Percentiles rank a stretch among this genome's conserved stretches.
Evolutionary conservation across 2,329 filamentous ascomycete species (phyloP).

Genomic region (Lasiodiplodia gonubiensis): DNA sequence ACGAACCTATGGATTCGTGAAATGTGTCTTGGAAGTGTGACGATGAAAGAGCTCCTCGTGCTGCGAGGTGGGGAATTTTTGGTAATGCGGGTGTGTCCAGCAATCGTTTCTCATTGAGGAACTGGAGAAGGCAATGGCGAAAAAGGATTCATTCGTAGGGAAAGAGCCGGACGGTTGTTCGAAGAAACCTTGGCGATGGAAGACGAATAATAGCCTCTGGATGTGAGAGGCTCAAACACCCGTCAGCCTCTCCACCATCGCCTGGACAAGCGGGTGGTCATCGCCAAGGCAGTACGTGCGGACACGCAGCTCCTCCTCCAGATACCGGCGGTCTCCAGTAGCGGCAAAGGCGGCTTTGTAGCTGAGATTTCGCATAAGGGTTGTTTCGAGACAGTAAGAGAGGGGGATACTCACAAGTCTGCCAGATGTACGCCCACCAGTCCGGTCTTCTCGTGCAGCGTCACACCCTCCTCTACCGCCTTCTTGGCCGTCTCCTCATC

Average conservation of each 20-base stretch:
- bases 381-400: too few species aligned
- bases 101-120: too few species aligned
- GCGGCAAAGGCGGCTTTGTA: not conserved
- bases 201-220: not conserved
- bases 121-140: constrained; percentile 31
- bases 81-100: not conserved
- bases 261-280: constrained; percentile 1
- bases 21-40: not conserved
- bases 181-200: not conserved
- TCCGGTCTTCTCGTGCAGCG: not conserved
- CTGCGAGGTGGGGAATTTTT: not conserved
- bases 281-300: constrained; percentile 2
- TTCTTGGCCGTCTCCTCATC: not conserved
- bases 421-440: constrained; percentile 2
- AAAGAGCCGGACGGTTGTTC: not conserved
- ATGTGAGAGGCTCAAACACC: not conserved
- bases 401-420: constrained; percentile 7
- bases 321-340: not conserved
- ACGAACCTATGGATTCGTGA: not conserved
- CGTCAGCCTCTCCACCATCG: not conserved
- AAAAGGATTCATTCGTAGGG: not conserved
- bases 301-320: constrained; percentile 1
- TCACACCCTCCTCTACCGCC: not conserved
- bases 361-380: not conserved
- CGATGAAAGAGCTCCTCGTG: not conserved